Base-by-base conservation (phyloP, 805 yeast genomes). In the Lachancea kluyveri region DNA sequence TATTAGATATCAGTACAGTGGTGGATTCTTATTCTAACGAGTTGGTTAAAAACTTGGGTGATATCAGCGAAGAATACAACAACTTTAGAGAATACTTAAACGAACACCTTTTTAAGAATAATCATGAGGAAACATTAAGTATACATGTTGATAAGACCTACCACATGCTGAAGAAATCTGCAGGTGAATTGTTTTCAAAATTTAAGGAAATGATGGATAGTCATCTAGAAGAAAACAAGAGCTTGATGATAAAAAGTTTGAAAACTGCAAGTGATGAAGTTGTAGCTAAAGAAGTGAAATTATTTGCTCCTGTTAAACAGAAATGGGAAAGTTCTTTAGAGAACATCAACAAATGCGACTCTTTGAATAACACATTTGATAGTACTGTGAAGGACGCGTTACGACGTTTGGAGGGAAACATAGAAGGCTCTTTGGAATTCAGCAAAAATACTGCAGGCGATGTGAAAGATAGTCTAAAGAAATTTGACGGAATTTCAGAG, bases 291-390 rank as follows among this genome's bases (percentile, higher is more conserved):
- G 62, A 57, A 35, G 43, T 52, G 46, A 36, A 41, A 9, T 33
- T 41, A 7, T 45, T 57, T 17, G 48, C 48, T 17, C 60, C 61
- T 5, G 42, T 48, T n/a, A 43, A 37, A 30, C 31, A 40, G 8
- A 52, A 46, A 24, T 56, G 60, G 54, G 52, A 49, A 36, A 40
- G 41, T 8, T 51, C 61, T 4, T 44, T 55, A 7, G 50, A 50
- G 6, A 37, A 48, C 11, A 53, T 59, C 14, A 59, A 59, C 28
- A 36, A 40, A n/a, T 51, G 57, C 30, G 64, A 59, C 42, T 49
- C 52, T 7, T 30, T 53, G 9, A 55, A 46, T 28, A 51, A 50
- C 21, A 37, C 31, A 2, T 48, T 47, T 19, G 42, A 42, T 15
- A 37, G 42, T 20, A 39, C 43, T 13, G 39, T 49, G 33, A 37